phyloP scores from a whole-genome alignment of 495 filamentous ascomycete species.

The Amphirosellinia nigrospora region DNA sequence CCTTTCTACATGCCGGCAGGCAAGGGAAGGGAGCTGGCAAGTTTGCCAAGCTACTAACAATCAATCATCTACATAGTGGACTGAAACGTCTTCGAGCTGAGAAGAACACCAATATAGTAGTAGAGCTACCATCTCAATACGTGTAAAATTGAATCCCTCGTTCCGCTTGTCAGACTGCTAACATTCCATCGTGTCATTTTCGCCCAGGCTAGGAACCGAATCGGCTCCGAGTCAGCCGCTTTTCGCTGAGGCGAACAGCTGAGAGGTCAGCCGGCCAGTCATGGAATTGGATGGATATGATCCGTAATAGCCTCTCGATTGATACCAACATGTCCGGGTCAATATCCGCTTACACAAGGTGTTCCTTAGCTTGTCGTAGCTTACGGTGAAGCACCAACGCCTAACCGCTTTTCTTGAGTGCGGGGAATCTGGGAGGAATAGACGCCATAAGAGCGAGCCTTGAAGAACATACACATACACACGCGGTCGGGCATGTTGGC shows the following conservation, averaged over 20 bases:
- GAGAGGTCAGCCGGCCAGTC: not conserved
- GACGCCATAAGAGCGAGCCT: conserved; percentile 17
- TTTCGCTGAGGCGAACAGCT: not conserved
- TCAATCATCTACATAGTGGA: too few relatives aligned
- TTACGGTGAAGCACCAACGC: not conserved
- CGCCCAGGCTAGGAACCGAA: not conserved
- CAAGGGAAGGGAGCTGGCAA: not conserved
- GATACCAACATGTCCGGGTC: not conserved
- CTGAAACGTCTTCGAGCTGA: not conserved
- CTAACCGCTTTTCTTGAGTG: conserved; percentile 3
- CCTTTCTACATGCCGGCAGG: too few relatives aligned
- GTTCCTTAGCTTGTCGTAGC: not conserved
- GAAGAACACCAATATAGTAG: not conserved
- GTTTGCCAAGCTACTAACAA: conserved; percentile 15
- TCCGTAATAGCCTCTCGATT: not conserved
- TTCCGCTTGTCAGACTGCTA: conserved; percentile 1
- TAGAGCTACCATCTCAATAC: not conserved
- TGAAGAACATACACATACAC: not conserved
- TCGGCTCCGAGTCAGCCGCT: not conserved
- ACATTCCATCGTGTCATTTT: not conserved
- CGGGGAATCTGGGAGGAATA: conserved; percentile 20
- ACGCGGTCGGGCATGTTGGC: conserved; percentile 38
- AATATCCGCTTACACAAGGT: not conserved
- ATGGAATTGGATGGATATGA: not conserved
- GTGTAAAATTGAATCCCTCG: conserved; percentile 3